Base-by-base conservation (phyloP, 768 basidiomycete genomes). In the Psilocybe cyanescens region DNA sequence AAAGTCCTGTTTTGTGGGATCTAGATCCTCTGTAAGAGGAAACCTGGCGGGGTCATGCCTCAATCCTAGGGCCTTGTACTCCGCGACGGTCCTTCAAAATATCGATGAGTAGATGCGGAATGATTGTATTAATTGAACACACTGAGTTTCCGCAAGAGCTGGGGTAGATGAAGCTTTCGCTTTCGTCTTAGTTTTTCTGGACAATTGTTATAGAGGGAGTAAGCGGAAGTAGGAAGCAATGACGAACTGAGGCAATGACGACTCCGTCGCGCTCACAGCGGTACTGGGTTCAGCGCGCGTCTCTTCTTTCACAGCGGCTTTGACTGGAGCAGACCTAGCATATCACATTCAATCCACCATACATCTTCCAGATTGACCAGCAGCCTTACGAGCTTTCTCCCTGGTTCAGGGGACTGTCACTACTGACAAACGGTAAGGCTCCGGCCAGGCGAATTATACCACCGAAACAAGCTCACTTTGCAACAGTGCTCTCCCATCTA, bases 11-110 rank as follows among this genome's bases (percentile, higher is more conserved):
- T 58, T 24, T 53, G 57, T 65, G 16, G 65, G 64, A 59, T 70
- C 58, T 41, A 70, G 63, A 1, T 17, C 19, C 56, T 63, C 62
- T 7, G 55, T 51, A 4, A 71, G 16, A 12, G 74, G 74, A 1
- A 72, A 68, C 9, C 53, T 55, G 11, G 59, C 51, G 6, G 71
- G 71, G 59, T 72, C 68, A 56, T 68, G 65, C 63, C 65, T 69
- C 9, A 68, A 53, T 12, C 66, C 68, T 2, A 61, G 57, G 6
- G 58, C 39, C 28, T 63, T 50, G 54, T 55, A 58, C 35, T 60
- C 55, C 52, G 41, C 47, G 9, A 41, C 58, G 33, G 33, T 4
- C 24, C 56, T 57, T 16, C 3, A 14, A 33, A 9, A 47, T 3
- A 8, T 46, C 11, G 9, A 30, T 33, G 14, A 33, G n/a, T 8